phyloP scores from a whole-genome alignment of 352 stramenopile species.

The Phytophthora litchii region DNA sequence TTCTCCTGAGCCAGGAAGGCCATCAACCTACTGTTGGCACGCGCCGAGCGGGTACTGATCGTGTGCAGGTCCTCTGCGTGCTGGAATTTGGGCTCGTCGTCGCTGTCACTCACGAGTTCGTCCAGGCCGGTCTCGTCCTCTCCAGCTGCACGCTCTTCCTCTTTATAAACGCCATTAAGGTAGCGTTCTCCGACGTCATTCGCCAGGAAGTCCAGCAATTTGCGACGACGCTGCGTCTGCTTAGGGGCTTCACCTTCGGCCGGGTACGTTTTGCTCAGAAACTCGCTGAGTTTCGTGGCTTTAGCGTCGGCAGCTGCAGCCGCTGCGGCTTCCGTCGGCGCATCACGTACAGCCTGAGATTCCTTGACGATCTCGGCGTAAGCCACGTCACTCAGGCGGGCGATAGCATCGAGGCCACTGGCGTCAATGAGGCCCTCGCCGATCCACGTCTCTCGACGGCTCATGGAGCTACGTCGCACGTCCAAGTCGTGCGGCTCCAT shows the following conservation, averaged over 20 bases:
- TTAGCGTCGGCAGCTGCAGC: slow-evolving; percentile 17
- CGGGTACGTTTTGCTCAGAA: slow-evolving; percentile 48
- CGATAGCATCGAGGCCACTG: slow-evolving; percentile 53
- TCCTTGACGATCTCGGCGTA: slow-evolving; percentile 41
- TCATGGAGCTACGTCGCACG: slow-evolving; percentile 28
- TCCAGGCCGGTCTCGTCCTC: slow-evolving; percentile 31
- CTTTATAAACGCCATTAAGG: slow-evolving; percentile 72
- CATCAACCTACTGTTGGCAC: slow-evolving; percentile 57
- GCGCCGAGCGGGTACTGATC: slow-evolving; percentile 27
- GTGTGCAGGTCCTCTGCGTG: slow-evolving; percentile 25
- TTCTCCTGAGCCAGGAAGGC: slow-evolving; percentile 66
- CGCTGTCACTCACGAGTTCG: slow-evolving; percentile 27
- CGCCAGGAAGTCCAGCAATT: slow-evolving; percentile 77
- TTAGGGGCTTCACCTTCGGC: slow-evolving; percentile 25
- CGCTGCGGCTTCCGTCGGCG: slow-evolving; percentile 14
- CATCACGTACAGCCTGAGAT: slow-evolving; percentile 20
- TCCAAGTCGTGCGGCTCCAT: slow-evolving; percentile 26
- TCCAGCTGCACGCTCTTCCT: slow-evolving; percentile 49
- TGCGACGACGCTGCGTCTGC: slow-evolving; percentile 54
- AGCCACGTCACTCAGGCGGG: slow-evolving; percentile 54
- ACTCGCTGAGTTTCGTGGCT: slow-evolving; percentile 50
- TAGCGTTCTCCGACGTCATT: slow-evolving; percentile 77
- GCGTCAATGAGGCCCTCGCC: slow-evolving; percentile 67
- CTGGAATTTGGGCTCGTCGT: slow-evolving; percentile 28
- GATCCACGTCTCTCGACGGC: slow-evolving; percentile 68